These are phyloP conservation scores for Colletotrichum costaricense DNA, from an alignment of 2,329 filamentous ascomycete species.

Conservation along the genomic window DNA sequence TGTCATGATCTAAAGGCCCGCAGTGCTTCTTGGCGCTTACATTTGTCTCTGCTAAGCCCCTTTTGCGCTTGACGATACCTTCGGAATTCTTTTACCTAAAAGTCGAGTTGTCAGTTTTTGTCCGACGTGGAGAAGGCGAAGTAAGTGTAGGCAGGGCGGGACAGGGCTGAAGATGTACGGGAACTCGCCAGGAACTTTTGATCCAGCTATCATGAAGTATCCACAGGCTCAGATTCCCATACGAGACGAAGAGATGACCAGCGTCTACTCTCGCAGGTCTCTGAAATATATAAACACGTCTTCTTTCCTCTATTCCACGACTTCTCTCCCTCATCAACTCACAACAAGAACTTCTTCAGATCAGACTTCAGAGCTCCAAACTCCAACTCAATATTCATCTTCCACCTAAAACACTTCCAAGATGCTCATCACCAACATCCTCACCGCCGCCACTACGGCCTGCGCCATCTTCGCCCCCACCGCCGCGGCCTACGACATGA, in stretches of 20 bases:
- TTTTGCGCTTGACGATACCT: too few relatives aligned
- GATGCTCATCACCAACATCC: constrained; percentile 8
- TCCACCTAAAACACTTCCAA: not conserved
- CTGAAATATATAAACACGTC: not conserved
- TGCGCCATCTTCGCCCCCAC: not conserved
- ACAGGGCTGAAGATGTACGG: not conserved
- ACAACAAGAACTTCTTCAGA: not conserved
- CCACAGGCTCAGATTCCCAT: not conserved
- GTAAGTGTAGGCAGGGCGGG: not conserved
- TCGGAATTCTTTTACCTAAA: too few relatives aligned
- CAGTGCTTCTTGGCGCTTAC: too few relatives aligned
- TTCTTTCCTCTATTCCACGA: not conserved
- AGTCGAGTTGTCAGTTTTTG: not conserved
- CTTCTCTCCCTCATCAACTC: not conserved
- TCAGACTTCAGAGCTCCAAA: not conserved
- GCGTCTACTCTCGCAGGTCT: not conserved
- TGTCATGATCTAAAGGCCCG: too few relatives aligned
- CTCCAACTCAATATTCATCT: not conserved
- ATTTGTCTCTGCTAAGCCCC: too few relatives aligned
- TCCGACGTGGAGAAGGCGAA: not conserved
- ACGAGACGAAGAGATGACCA: not conserved
- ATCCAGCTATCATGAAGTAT: not conserved
- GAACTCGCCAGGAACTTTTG: not conserved
- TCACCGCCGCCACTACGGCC: not conserved
- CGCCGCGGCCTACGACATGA: not conserved